These are phyloP conservation scores for Termitomyces sp. DNA, from an alignment of 768 basidiomycete genomes.

Conservation along the genomic window DNA sequence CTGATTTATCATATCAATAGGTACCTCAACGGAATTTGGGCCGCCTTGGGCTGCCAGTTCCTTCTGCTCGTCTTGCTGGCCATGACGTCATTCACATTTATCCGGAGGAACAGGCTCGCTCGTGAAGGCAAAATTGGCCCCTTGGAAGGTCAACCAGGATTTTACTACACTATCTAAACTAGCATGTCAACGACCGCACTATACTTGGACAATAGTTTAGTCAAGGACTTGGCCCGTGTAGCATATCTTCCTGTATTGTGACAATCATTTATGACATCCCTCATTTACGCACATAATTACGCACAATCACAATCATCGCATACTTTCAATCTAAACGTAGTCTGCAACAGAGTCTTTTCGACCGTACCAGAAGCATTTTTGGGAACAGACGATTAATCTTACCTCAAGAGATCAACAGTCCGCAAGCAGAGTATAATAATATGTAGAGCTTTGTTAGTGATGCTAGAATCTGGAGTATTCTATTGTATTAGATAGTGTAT, in stretches of 20 bases:
- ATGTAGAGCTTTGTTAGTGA: not conserved
- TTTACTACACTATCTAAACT: conserved; percentile 32
- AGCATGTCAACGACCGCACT: not conserved
- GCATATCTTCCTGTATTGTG: not conserved
- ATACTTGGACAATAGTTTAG: not conserved
- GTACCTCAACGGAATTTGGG: conserved; percentile 27
- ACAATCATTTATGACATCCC: not conserved
- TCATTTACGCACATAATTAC: not conserved
- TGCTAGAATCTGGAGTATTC: not conserved
- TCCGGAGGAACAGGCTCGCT: conserved; percentile 23
- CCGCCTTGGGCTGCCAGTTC: conserved; percentile 29
- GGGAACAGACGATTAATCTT: not conserved
- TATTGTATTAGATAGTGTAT: not conserved
- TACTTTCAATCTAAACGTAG: not conserved
- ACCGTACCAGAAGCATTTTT: not conserved
- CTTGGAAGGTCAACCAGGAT: conserved; percentile 33
- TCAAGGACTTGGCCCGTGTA: not conserved
- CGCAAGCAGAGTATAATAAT: no score
- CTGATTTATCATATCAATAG: not conserved
- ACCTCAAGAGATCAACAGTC: not conserved
- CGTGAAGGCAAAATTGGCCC: conserved; percentile 26
- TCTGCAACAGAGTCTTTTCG: not conserved
- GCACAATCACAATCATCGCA: not conserved
- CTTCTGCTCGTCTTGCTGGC: conserved; percentile 24
- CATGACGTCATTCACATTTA: conserved; percentile 23